Conservation (phyloP, 2,329 filamentous ascomycete species). For the Talaromyces verruculosus region DNA sequence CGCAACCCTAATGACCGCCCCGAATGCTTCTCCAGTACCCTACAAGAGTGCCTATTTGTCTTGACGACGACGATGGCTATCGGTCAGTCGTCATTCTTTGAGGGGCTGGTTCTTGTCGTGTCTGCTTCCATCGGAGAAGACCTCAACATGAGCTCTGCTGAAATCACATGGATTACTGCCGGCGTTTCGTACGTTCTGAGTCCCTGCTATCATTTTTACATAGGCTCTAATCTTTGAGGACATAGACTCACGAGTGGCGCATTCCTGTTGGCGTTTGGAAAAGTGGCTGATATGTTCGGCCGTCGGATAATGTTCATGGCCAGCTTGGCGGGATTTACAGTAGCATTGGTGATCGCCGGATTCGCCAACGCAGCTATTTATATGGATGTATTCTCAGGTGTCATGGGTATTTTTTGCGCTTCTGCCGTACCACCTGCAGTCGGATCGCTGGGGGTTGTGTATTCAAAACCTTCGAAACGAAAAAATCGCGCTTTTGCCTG, state of each 20-base stretch:
- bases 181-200: slow-evolving; percentile 52
- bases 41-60: slow-evolving; percentile 66
- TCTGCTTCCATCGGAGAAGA: slow-evolving; percentile 61
- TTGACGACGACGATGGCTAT: slow-evolving; percentile 67
- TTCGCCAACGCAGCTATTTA: slow-evolving; percentile 60
- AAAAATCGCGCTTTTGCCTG: slow-evolving; percentile 67
- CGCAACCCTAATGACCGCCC: slow-evolving; percentile 20
- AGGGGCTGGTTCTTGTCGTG: slow-evolving; percentile 61
- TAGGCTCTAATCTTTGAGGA: background rate
- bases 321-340: slow-evolving; percentile 61
- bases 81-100: slow-evolving; percentile 61
- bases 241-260: slow-evolving; percentile 60
- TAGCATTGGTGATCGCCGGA: slow-evolving; percentile 58
- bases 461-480: slow-evolving; percentile 57
- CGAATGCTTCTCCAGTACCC: slow-evolving; percentile 59
- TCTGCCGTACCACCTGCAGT: slow-evolving; percentile 64
- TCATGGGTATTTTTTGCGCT: slow-evolving; percentile 64
- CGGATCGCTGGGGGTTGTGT: slow-evolving; percentile 63
- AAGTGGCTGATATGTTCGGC: slow-evolving; percentile 65
- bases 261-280: slow-evolving; percentile 66
- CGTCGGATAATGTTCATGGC: slow-evolving; percentile 60
- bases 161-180: slow-evolving; percentile 68
- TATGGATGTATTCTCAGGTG: slow-evolving; percentile 62
- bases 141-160: slow-evolving; percentile 62
- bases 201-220: background rate